A percentile compares a stretch with the other conserved stretches of the same genome.
These are phyloP conservation scores for Ophiostoma tasmaniense DNA, from an alignment of 2,329 filamentous ascomycete species.

Conservation along the genomic window DNA sequence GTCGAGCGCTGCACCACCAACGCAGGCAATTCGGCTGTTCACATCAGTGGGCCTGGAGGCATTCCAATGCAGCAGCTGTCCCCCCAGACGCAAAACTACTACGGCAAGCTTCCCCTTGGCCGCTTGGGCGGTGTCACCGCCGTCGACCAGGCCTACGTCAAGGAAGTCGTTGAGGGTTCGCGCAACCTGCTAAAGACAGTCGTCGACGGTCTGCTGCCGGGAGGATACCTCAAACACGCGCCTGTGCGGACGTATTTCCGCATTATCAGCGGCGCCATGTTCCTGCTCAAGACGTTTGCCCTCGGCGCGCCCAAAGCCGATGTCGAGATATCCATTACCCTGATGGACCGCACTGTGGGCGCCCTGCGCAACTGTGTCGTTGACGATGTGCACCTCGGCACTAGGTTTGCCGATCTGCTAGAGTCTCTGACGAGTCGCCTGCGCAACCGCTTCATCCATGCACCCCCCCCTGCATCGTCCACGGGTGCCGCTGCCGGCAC, in stretches of 20 bases:
- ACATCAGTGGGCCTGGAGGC: neutral
- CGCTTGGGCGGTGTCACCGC: constrained; percentile 55
- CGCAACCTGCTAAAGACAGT: constrained; percentile 70
- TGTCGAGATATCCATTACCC: constrained; percentile 62
- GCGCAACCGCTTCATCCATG: constrained; percentile 65
- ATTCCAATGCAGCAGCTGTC: constrained; percentile 36
- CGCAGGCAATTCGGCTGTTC: constrained; percentile 25
- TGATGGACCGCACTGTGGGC: constrained; percentile 67
- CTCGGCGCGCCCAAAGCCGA: constrained; percentile 71
- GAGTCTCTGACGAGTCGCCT: constrained; percentile 68
- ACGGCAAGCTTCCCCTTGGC: constrained; percentile 55
- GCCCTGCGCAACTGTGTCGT: constrained; percentile 71
- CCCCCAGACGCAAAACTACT: constrained; percentile 56
- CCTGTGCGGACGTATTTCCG: constrained; percentile 80
- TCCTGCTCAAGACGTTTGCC: constrained; percentile 75
- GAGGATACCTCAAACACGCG: constrained; percentile 70
- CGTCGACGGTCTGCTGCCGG: constrained; percentile 65
- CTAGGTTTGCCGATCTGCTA: constrained; percentile 73
- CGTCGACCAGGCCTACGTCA: constrained; percentile 64
- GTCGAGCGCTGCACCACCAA: constrained; percentile 79
- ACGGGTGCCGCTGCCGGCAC: constrained; percentile 11
- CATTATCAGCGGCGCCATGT: constrained; percentile 79
- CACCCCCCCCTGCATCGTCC: constrained; percentile 35
- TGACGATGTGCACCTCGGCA: constrained; percentile 78
- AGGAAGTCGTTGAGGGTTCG: constrained; percentile 68